These are phyloP conservation scores for Saccharomycopsis javanensis DNA, from an alignment of 805 yeast species.

Conservation along the genomic window DNA sequence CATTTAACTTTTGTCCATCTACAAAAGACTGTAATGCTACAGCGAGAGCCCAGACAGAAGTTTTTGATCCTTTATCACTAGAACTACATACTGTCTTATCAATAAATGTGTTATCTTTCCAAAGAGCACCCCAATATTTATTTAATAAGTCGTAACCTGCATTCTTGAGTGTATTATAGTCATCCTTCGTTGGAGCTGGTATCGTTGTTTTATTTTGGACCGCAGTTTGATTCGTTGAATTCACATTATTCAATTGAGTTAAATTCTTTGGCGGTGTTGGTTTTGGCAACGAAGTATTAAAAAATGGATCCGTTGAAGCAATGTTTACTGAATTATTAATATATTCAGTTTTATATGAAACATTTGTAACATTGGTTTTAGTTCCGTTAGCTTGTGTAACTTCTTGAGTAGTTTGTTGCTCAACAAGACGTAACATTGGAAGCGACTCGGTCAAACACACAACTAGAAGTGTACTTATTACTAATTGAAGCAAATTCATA, in stretches of 20 bases:
- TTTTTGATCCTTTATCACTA: neutral
- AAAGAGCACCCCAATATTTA: constrained; percentile 9
- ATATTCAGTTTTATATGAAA: neutral
- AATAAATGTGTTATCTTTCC: neutral
- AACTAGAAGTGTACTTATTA: neutral
- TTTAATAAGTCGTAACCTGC: constrained; percentile 8
- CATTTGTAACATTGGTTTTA: too few species aligned
- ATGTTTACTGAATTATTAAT: neutral
- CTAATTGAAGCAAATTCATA: neutral
- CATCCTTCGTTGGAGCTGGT: neutral
- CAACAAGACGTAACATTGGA: neutral
- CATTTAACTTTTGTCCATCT: constrained; percentile 39
- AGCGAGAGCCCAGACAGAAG: constrained; percentile 52
- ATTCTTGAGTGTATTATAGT: neutral
- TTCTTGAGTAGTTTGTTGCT: neutral
- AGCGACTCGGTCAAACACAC: neutral
- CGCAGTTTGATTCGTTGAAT: too few species aligned
- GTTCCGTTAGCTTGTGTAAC: neutral
- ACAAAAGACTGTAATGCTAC: constrained; percentile 59
- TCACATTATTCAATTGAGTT: neutral
- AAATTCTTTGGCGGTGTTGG: neutral
- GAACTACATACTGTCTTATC: neutral
- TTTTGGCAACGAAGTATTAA: neutral
- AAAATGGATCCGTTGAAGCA: neutral
- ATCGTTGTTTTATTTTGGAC: neutral